A percentile compares a stretch with the other conserved stretches of the same genome.
These are phyloP conservation scores for Haplographium delicatum DNA, from an alignment of 495 filamentous ascomycete species.

Conservation along the genomic window DNA sequence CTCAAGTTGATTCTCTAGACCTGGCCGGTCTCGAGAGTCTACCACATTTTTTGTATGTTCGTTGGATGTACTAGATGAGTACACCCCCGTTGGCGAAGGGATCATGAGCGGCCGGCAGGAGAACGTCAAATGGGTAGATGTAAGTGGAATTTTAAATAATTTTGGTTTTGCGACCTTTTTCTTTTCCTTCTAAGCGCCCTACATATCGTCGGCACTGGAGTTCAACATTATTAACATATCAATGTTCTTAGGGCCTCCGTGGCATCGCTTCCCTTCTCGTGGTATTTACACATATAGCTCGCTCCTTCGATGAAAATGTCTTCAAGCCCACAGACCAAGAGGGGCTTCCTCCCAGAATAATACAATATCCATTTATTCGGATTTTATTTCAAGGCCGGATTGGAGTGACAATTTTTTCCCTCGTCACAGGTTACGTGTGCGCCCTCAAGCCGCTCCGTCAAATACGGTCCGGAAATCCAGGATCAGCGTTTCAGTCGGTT, in stretches of 20 bases:
- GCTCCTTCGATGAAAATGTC: slow-evolving; percentile 53
- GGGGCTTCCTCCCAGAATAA: slow-evolving; percentile 41
- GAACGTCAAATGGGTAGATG: slow-evolving; percentile 69
- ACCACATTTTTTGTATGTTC: too few species aligned
- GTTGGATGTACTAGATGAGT: too few species aligned
- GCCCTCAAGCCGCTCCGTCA: slow-evolving; percentile 61
- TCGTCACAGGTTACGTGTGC: slow-evolving; percentile 65
- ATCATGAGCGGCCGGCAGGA: slow-evolving; percentile 41
- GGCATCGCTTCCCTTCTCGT: slow-evolving; percentile 61
- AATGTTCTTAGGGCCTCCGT: slow-evolving; percentile 58
- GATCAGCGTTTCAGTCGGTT: slow-evolving; percentile 48
- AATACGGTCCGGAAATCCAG: slow-evolving; percentile 46
- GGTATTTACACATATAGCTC: slow-evolving; percentile 57
- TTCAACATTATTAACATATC: neutral
- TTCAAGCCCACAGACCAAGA: slow-evolving; percentile 48
- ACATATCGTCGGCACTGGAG: neutral
- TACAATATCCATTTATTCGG: slow-evolving; percentile 57
- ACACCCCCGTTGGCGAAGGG: neutral
- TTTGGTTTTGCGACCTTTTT: neutral
- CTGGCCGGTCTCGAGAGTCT: too few species aligned
- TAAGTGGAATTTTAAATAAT: slow-evolving; percentile 34
- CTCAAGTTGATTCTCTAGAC: too few species aligned
- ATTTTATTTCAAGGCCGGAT: slow-evolving; percentile 59
- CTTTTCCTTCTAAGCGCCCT: neutral
- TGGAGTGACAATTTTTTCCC: slow-evolving; percentile 61